Conservation (phyloP, 2,329 filamentous ascomycete species). For the Byssoonygena ceratinophila region DNA sequence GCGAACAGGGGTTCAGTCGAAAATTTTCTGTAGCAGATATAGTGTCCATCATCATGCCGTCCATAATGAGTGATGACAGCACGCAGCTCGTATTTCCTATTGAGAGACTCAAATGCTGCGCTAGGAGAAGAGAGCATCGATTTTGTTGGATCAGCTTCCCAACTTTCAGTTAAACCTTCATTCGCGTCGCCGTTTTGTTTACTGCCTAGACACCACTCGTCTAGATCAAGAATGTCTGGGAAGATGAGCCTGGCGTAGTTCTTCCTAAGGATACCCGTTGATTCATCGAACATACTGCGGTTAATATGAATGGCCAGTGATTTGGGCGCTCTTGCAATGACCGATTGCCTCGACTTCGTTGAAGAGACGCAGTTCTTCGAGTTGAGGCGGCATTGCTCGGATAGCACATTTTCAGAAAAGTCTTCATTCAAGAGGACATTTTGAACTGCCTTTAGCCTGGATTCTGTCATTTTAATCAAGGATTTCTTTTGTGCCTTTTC, state of each 20-base stretch:
- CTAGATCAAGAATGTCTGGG: constrained; percentile 61
- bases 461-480: constrained; percentile 33
- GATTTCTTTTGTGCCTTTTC: constrained; percentile 23
- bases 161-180: constrained; percentile 47
- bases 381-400: constrained; percentile 54
- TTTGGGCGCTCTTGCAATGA: constrained; percentile 69
- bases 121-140: constrained; percentile 63
- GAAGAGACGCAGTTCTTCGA: constrained; percentile 59
- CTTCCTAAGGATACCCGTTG: constrained; percentile 67
- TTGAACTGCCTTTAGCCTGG: constrained; percentile 56
- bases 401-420: constrained; percentile 59
- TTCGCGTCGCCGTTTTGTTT: constrained; percentile 24
- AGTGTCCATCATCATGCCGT: constrained; percentile 88
- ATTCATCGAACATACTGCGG: constrained; percentile 79
- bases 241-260: constrained; percentile 73
- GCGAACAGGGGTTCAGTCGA: constrained; percentile 24
- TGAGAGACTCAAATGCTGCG: constrained; percentile 41
- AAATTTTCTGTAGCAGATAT: constrained; percentile 70
- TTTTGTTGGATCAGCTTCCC: constrained; percentile 55
- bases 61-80: constrained; percentile 85
- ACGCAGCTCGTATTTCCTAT: constrained; percentile 58
- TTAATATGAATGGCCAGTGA: constrained; percentile 82
- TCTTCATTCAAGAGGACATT: constrained; percentile 66
- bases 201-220: constrained; percentile 73
- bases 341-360: constrained; percentile 82